Base-by-base conservation (phyloP, 225 moss, liverwort and hornwort genomes). In the Bryoerythrophyllum caledonicum region DNA sequence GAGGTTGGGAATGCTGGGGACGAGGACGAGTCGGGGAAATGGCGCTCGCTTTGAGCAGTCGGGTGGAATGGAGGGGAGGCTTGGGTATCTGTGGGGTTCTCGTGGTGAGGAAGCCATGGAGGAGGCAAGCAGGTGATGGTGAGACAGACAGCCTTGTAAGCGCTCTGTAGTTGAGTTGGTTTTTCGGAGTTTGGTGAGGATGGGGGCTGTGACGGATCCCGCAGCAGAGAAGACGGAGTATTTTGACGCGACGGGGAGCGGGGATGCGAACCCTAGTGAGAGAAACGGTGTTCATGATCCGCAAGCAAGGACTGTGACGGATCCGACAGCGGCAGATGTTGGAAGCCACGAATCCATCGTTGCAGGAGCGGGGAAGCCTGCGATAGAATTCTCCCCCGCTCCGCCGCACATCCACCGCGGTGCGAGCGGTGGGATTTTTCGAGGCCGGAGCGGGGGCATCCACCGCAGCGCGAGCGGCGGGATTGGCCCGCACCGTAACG, bases 321-420 rank as follows among this genome's bases (percentile, higher is more conserved):
- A 55, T 79, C 35, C 55, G 23, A 23, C 72, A 23, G 67, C 2
- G 10, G 38, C 24, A 30, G 46, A 35, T 13, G 37, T 34, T 25
- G n/a, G n/a, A n/a, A n/a, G n/a, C n/a, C n/a, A n/a, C n/a, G 71
- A 55, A 27, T 55, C 37, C 55, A 7, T 49, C 5, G 70, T 17
- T 6, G n/a, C n/a, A n/a, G n/a, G n/a, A n/a, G n/a, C n/a, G n/a
- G 46, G 14, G 0, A 78, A 74, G 53, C 79, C 75, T 20, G 67
- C 40, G 19, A 12, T 79, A 11, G 84, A 82, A 20, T 79, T 74
- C 4, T 81, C 84, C 7, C 80, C 84, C 1, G 81, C 76, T 1
- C 84, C 76, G 7, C 4, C 58, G 4, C 77, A 77, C 37, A 23
- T 69, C 20, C 80, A 76, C 60, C 72, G 81, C 14, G 69, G 56